These are phyloP conservation scores for Poronia punctata DNA, from an alignment of 495 filamentous ascomycete genomes.

Conservation along the genomic window DNA sequence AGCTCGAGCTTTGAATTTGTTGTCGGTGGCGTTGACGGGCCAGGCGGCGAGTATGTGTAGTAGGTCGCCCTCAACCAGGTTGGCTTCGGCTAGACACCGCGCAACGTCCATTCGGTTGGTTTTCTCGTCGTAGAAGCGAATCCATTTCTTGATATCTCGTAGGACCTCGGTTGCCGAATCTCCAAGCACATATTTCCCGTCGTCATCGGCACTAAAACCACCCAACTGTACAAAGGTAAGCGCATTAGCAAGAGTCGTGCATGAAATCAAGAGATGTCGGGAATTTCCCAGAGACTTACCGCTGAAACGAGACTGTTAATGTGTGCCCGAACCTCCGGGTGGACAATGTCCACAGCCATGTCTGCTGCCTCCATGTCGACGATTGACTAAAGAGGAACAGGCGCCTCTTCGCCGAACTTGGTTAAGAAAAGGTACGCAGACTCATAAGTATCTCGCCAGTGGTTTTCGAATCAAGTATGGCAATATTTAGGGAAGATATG, in stretches of 20 bases:
- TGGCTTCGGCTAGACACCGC: conserved; percentile 84
- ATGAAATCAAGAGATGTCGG: conserved; percentile 1
- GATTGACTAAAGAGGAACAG: conserved; percentile 12
- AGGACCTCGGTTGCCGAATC: conserved; percentile 90
- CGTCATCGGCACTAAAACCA: conserved; percentile 73
- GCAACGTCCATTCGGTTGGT: conserved; percentile 92
- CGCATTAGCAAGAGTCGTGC: conserved; percentile 5
- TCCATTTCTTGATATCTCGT: conserved; percentile 87
- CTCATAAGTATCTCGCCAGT: conserved; percentile 5
- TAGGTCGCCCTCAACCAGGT: conserved; percentile 84
- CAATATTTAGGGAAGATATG: no score
- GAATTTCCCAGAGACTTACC: conserved; percentile 47
- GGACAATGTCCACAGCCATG: conserved; percentile 52
- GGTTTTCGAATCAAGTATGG: no score
- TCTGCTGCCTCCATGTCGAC: conserved; percentile 44
- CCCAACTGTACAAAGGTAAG: conserved; percentile 58
- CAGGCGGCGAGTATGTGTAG: conserved; percentile 81
- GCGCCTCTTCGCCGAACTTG: conserved; percentile 11
- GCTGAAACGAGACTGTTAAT: conserved; percentile 88
- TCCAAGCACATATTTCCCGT: conserved; percentile 72
- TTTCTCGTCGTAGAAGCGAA: conserved; percentile 91
- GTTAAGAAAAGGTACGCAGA: neutral
- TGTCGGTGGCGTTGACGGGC: conserved; percentile 62
- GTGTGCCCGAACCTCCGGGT: conserved; percentile 84
- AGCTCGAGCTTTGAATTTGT: conserved; percentile 61